Evolutionary conservation across 1,284 basidiomycete genomes (phyloP).

Genomic region (Coniophora puteana): DNA sequence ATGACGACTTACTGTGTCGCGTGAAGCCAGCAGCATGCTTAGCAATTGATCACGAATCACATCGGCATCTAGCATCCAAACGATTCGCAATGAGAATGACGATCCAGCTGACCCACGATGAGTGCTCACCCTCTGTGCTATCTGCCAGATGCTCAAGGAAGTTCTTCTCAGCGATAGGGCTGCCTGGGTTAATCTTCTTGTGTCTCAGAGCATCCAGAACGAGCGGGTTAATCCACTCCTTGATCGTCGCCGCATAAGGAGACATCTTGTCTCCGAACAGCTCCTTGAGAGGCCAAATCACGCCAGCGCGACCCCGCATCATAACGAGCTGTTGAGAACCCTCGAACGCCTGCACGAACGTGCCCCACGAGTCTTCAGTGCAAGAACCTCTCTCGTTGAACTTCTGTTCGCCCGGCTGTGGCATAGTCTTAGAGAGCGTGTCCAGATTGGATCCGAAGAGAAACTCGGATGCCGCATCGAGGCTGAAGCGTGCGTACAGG

Average conservation of each 20-base stretch:
- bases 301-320: slow-evolving; percentile 48
- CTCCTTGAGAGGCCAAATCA: slow-evolving; percentile 68
- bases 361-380: slow-evolving; percentile 55
- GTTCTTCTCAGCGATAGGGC: slow-evolving; percentile 47
- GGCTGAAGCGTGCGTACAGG: slow-evolving; percentile 62
- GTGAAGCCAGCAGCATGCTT: slow-evolving; percentile 68
- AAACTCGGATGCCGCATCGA: slow-evolving; percentile 70
- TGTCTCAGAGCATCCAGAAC: slow-evolving; percentile 45
- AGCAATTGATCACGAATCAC: slow-evolving; percentile 68
- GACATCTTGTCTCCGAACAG: slow-evolving; percentile 54
- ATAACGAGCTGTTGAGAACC: slow-evolving; percentile 55
- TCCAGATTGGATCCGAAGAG: slow-evolving; percentile 61
- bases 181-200: slow-evolving; percentile 34
- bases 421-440: slow-evolving; percentile 53
- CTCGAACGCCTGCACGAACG: slow-evolving; percentile 64
- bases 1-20: slow-evolving; percentile 58
- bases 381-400: slow-evolving; percentile 59
- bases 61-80: slow-evolving; percentile 42
- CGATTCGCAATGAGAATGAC: slow-evolving; percentile 8
- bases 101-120: slow-evolving; percentile 4
- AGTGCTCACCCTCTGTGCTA: slow-evolving; percentile 51
- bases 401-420: slow-evolving; percentile 40
- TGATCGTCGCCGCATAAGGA: slow-evolving; percentile 48
- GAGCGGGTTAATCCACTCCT: slow-evolving; percentile 59
- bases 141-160: slow-evolving; percentile 67